Evolutionary conservation across 2,329 filamentous ascomycete genomes (phyloP).

Genomic region (Ceratocystis cacaofunesta): DNA sequence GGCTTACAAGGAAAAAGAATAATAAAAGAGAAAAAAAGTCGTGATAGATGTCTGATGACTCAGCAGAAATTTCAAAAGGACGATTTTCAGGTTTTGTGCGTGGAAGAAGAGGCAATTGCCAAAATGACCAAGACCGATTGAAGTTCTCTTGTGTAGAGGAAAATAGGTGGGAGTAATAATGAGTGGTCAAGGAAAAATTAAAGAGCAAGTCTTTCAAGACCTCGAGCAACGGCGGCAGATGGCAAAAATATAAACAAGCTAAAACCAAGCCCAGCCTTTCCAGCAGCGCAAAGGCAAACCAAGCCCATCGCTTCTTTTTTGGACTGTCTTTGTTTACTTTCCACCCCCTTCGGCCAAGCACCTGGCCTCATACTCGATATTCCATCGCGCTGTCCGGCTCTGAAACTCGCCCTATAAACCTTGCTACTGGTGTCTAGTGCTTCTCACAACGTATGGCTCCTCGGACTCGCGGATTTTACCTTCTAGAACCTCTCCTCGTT

Average conservation of each 20-base stretch:
- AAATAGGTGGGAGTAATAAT: neutral
- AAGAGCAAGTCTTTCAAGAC: neutral
- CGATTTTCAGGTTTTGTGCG: neutral
- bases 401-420: neutral
- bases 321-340: conserved; percentile 6
- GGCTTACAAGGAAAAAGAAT: neutral
- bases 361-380: neutral
- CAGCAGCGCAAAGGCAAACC: neutral
- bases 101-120: neutral
- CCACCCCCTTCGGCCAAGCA: neutral
- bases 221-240: neutral
- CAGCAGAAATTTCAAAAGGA: neutral
- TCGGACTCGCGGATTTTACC: no score
- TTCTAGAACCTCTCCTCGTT: no score
- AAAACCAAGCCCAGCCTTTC: neutral
- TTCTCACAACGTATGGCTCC: no score
- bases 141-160: neutral
- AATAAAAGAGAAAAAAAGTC: neutral
- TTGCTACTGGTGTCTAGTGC: neutral
- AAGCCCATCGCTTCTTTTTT: neutral
- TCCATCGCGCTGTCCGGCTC: neutral
- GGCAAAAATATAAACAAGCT: neutral
- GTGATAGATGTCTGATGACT: neutral
- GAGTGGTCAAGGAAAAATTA: neutral
- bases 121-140: no score